Base-by-base conservation (phyloP, 2,329 filamentous ascomycete species). In the Botrytis deweyae region DNA sequence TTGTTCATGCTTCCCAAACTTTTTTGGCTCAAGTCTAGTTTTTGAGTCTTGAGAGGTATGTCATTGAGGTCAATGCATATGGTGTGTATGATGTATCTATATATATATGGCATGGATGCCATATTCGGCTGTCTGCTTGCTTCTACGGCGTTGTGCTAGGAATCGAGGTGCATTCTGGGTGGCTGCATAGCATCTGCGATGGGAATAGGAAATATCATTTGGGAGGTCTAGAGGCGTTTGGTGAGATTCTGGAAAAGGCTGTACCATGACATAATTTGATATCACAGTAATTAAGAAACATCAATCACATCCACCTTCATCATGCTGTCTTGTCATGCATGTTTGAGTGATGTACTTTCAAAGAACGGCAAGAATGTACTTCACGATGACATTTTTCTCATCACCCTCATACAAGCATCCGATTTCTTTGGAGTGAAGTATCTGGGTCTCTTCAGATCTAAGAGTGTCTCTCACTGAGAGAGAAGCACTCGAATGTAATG, bases 61-160 rank as follows among this genome's bases (percentile, higher is more conserved):
- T 72, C 61, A 62, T 73, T 46, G 69, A 58, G 73, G 36, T 42
- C 71, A 72, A 66, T 73, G 70, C 70, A 72, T 74, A 70, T 70
- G 73, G 46, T 14, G 59, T 70, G 68, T 40, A n/a, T n/a, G 70
- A 64, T 70, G 68, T 22, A n/a, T 38, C 62, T 73, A 70, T 74
- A 64, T 72, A 61, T 72, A 64, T 74, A 68, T 74, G 68, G 66
- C 67, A 61, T 75, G 68, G 74, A 29, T 65, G 55, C 46, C 68
- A 70, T 67, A 63, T n/a, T 72, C 74, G 76, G 76, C 42, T 75
- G 72, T 61, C 74, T 76, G 73, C 75, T 75, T 69, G 66, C 66
- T 42, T 58, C 65, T 42, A 69, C 42, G 52, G 65, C 42, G 71
- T 70, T 76, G 74, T 69, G 72, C 77, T 63, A 68, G 66, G 73